Base-by-base conservation (phyloP, 75 land plant species). In the Chamaecyparis obtusa region DNA sequence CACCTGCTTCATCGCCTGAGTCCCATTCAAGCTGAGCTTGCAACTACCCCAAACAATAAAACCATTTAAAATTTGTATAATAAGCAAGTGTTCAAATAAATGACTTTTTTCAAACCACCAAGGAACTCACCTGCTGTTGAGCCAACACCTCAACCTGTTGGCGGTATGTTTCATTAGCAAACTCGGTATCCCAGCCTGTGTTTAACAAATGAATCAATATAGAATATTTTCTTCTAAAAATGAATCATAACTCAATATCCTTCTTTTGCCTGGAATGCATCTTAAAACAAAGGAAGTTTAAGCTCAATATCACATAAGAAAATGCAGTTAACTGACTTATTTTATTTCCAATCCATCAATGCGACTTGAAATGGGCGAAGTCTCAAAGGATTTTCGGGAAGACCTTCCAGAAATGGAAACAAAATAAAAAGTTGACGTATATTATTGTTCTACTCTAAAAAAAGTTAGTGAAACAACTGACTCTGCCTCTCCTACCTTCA, bases 161-260 rank as follows among this genome's bases (percentile, higher is more conserved):
- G 19, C 97, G 87, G 85, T 98, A 98, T 85, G 98, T 99, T 86
- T 95, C 94, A 86, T 98, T 94, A 32, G 99, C 99, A 91, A 92
- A 92, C 84, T 98, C 95, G 86, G 97, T 91, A 93, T 98, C 99
- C 99, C 99, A 98, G 85, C 93, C 99, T 98, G 91, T 80, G 56
- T 81, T n/a, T 21, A 80, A 69, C n/a, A 84, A 32, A 67, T 17
- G 9, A 71, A 72, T 41, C 48, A 41, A 30, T 30, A 86, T 37
- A 69, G 3, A 19, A 24, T 39, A 37, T 77, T 13, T 67, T 54
- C 10, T 60, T 10, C 33, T 0, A 64, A 54, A 85, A 36, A 24
- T 60, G 67, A 75, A 85, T 1, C 24, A 56, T 24, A 48, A 24
- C n/a, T 85, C 41, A 46, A 21, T 56, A 49, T 9, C 14, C 13